Percentiles rank a stretch among this genome's conserved stretches.
Conservation (phyloP, 352 stramenopile species). For the Pythium sukuiense region DNA sequence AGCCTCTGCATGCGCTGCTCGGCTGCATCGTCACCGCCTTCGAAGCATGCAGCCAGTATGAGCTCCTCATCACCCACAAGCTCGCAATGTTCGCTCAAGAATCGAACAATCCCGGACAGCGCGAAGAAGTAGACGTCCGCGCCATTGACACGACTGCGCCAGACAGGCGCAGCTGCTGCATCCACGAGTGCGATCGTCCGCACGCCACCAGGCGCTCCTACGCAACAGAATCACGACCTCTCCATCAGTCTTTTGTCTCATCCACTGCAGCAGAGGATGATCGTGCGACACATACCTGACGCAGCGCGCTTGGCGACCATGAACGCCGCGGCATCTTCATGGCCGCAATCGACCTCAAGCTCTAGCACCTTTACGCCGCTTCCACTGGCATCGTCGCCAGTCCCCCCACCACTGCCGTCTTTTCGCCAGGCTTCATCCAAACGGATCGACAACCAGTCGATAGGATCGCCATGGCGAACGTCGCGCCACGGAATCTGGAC, state of each 20-base stretch:
- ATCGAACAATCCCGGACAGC: slow-evolving; percentile 28
- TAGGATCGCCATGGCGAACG: slow-evolving; percentile 13
- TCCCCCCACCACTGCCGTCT: neutral
- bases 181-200: slow-evolving; percentile 23
- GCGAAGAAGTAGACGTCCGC: slow-evolving; percentile 30
- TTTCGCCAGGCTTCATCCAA: slow-evolving; percentile 9
- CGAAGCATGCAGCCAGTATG: neutral
- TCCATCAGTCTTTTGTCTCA: neutral
- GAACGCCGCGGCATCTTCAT: slow-evolving; percentile 11
- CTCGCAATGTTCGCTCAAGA: slow-evolving; percentile 22
- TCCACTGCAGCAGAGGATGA: neutral
- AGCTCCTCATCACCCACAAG: neutral
- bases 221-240: neutral
- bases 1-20: slow-evolving; percentile 2
- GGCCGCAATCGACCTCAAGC: slow-evolving; percentile 23
- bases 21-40: neutral
- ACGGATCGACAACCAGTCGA: slow-evolving; percentile 28
- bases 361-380: slow-evolving; percentile 20
- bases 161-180: slow-evolving; percentile 14
- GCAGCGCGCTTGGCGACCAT: slow-evolving; percentile 18
- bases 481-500: slow-evolving; percentile 24
- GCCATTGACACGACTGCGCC: slow-evolving; percentile 21
- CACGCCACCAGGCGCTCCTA: slow-evolving; percentile 12
- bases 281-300: slow-evolving; percentile 14
- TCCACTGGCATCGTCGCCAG: neutral